Evolutionary conservation across 164 flowering plant species (phyloP).

Genomic region (Vitis riparia): DNA sequence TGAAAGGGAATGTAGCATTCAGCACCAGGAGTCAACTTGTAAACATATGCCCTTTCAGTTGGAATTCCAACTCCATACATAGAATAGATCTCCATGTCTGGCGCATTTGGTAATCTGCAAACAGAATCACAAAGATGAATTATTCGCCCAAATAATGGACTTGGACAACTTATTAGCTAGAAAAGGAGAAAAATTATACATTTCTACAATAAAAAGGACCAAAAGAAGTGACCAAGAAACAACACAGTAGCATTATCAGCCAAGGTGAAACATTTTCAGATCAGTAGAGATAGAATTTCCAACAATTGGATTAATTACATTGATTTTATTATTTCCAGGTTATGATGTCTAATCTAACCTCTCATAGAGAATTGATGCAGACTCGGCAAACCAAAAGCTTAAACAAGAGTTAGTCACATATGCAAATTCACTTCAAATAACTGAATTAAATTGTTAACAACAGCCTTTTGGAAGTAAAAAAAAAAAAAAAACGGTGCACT

Average conservation of each 20-base stretch:
- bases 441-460: neutral
- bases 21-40: slow-evolving; percentile 43
- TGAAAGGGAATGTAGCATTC: slow-evolving; percentile 80
- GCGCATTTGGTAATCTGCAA: slow-evolving; percentile 78
- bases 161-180: neutral
- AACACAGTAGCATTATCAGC: neutral
- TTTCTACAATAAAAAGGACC: neutral
- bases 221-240: neutral
- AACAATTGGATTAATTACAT: neutral
- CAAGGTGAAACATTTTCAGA: neutral
- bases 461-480: neutral
- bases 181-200: neutral
- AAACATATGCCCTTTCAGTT: slow-evolving; percentile 79
- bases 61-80: slow-evolving; percentile 82
- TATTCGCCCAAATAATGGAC: too few relatives aligned
- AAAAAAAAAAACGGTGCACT: neutral
- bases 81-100: slow-evolving; percentile 75
- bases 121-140: too few relatives aligned
- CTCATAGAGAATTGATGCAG: neutral
- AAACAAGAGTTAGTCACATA: neutral
- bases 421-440: neutral
- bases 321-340: neutral
- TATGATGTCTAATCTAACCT: neutral
- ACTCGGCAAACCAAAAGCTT: neutral
- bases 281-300: neutral